A percentile compares a stretch with the other conserved stretches of the same genome.
These are phyloP conservation scores for Trifolium subterraneum DNA, from an alignment of 306 rosid genomes.

Conservation along the genomic window DNA sequence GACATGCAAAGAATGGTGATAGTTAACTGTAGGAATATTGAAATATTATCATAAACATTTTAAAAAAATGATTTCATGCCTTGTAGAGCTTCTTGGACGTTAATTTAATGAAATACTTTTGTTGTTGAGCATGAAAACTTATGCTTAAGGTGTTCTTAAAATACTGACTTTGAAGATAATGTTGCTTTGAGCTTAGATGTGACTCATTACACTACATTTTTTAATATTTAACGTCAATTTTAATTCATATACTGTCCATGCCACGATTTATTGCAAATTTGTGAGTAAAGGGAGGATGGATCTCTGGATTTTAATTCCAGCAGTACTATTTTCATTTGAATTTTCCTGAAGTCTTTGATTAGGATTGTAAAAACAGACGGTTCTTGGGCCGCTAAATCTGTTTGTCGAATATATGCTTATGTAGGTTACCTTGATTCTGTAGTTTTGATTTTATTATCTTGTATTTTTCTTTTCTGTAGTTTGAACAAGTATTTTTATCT, in stretches of 20 bases:
- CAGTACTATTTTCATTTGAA: background rate
- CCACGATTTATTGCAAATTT: background rate
- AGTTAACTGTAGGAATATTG: conserved; percentile 6
- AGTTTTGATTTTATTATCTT: background rate
- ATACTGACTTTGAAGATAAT: background rate
- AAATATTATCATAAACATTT: background rate
- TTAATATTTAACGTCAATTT: too few relatives aligned
- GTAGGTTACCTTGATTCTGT: background rate
- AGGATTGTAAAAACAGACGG: background rate
- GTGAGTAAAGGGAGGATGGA: background rate
- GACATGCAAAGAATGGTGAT: background rate
- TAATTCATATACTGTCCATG: background rate
- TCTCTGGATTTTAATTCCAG: background rate
- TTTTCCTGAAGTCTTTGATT: background rate
- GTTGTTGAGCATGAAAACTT: background rate
- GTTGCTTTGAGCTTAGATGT: background rate
- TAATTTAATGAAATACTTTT: background rate
- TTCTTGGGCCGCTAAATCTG: conserved; percentile 5
- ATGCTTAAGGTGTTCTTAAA: conserved; percentile 2
- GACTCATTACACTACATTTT: background rate
- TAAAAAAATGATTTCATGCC: background rate
- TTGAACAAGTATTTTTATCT: background rate
- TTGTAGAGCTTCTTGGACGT: too few relatives aligned
- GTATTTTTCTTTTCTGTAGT: background rate
- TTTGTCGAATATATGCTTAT: background rate